Percentiles rank a stretch among this genome's conserved stretches.
These are phyloP conservation scores for Aspergillus novoparasiticus DNA, from an alignment of 2,329 filamentous ascomycete genomes.

Conservation along the genomic window DNA sequence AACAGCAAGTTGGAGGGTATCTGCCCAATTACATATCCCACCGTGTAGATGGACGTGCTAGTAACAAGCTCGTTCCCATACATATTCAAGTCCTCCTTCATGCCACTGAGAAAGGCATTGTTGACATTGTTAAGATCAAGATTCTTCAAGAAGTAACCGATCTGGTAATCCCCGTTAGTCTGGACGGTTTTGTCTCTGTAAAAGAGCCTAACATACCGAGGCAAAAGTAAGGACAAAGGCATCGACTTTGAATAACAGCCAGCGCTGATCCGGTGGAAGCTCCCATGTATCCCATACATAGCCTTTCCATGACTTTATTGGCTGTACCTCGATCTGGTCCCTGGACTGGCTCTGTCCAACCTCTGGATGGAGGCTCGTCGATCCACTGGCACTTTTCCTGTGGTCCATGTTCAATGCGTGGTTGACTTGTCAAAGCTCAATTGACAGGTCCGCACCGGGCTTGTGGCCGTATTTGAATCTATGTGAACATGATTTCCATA, in stretches of 20 bases:
- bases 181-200: not conserved
- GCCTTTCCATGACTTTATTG: conserved; percentile 22
- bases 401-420: not conserved
- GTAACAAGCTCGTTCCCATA: conserved; percentile 40
- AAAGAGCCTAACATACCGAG: conserved; percentile 10
- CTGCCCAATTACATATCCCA: conserved; percentile 52
- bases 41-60: conserved; percentile 45
- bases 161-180: not conserved
- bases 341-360: not conserved
- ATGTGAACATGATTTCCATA: not conserved
- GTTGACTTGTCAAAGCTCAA: too few species aligned
- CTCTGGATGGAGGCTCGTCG: not conserved
- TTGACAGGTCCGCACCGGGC: not conserved
- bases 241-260: conserved; percentile 35
- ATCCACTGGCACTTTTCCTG: not conserved
- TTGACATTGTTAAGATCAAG: conserved; percentile 47
- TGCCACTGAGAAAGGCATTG: conserved; percentile 45
- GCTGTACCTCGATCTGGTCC: not conserved
- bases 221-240: conserved; percentile 30
- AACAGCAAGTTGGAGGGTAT: conserved; percentile 49
- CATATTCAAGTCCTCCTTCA: conserved; percentile 41
- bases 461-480: not conserved
- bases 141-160: conserved; percentile 35
- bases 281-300: conserved; percentile 29
- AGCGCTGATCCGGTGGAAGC: conserved; percentile 24